phyloP scores from a whole-genome alignment of 371 early-diverging fungal species.

The Mortierella sp. region DNA sequence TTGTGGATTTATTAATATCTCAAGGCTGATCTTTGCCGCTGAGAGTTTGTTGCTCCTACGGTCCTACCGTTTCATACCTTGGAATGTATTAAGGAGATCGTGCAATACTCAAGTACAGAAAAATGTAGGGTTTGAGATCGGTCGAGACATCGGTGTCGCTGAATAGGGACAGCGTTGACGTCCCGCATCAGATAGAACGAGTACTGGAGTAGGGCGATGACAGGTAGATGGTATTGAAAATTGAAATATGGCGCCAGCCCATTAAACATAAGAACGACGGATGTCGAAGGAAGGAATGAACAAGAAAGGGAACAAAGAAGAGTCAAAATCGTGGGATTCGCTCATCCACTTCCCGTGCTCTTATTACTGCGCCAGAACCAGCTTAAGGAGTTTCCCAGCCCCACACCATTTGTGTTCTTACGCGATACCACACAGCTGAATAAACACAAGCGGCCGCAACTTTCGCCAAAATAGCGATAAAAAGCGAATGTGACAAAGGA shows the following conservation, averaged over 20 bases:
- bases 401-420: too few species aligned
- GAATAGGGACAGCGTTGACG: too few species aligned
- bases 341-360: background rate
- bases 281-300: background rate
- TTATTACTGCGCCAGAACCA: background rate
- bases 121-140: too few species aligned
- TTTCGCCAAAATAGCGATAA: background rate
- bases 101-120: too few species aligned
- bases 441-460: background rate
- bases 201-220: background rate
- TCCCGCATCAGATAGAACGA: background rate
- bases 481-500: too few species aligned
- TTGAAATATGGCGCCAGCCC: too few species aligned
- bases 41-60: too few species aligned
- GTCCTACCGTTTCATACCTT: background rate
- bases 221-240: background rate
- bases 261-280: background rate
- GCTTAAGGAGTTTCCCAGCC: too few species aligned
- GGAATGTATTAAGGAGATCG: background rate
- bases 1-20: background rate
- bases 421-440: background rate
- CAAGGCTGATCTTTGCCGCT: background rate
- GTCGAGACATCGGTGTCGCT: too few species aligned
- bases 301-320: background rate
- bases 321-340: background rate